Percentiles rank a stretch among this genome's conserved stretches.
Conservation (phyloP, 2,329 filamentous ascomycete genomes). For the Alternaria sp. region DNA sequence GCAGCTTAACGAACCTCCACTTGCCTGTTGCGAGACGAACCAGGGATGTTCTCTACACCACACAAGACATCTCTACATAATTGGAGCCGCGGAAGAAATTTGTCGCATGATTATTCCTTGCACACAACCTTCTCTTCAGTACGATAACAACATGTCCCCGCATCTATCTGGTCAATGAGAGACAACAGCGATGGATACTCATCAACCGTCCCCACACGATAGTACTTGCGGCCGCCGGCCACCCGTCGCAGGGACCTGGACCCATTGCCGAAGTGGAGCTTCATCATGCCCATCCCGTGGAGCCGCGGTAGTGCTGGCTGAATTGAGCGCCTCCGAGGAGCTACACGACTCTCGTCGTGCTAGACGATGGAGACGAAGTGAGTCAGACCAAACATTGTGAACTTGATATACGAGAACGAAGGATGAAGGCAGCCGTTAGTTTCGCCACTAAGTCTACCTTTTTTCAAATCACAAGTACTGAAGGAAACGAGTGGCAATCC, state of each 20-base stretch:
- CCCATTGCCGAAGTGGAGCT: conserved; percentile 13
- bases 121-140: neutral
- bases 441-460: neutral
- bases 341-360: neutral
- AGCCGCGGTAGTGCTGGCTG: conserved; percentile 4
- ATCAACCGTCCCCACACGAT: conserved; percentile 1
- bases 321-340: conserved; percentile 3
- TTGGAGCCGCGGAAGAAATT: neutral
- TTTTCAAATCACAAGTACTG: neutral
- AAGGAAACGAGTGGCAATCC: neutral
- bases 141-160: neutral
- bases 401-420: neutral
- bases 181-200: neutral
- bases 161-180: neutral
- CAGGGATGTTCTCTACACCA: neutral
- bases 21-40: conserved; percentile 3
- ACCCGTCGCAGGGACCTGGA: conserved; percentile 17
- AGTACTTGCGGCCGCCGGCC: conserved; percentile 3
- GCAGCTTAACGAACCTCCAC: conserved; percentile 8
- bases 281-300: neutral
- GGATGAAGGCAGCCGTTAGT: neutral
- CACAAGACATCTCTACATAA: neutral
- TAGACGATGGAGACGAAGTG: neutral
- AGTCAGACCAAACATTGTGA: neutral
- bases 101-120: neutral